Conservation (phyloP, 352 stramenopile species). For the Bremia lactucae region DNA sequence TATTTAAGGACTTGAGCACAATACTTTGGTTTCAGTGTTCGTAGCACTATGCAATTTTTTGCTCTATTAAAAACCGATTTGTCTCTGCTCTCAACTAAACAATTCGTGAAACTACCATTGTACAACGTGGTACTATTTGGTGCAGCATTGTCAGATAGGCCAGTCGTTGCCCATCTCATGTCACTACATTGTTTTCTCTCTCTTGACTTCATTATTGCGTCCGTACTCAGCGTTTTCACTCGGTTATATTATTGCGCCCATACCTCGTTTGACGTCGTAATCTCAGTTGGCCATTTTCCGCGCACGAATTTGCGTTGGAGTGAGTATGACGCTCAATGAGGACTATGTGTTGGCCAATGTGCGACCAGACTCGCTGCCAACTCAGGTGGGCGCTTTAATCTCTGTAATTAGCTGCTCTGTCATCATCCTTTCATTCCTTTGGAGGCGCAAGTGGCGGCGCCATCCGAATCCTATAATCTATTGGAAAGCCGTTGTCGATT, state of each 20-base stretch:
- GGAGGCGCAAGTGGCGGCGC: slow-evolving; percentile 54
- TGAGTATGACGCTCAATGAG: not conserved
- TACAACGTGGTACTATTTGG: slow-evolving; percentile 6
- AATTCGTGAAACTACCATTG: slow-evolving; percentile 8
- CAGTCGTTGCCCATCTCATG: slow-evolving; percentile 3
- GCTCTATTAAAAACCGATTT: no score
- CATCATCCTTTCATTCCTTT: slow-evolving; percentile 57
- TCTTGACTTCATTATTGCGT: slow-evolving; percentile 7
- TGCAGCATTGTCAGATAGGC: slow-evolving; percentile 4
- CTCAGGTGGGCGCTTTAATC: slow-evolving; percentile 56
- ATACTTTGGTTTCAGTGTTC: no score
- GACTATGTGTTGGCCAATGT: slow-evolving; percentile 18
- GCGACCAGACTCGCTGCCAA: slow-evolving; percentile 37
- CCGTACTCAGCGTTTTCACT: no score
- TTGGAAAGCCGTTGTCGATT: slow-evolving; percentile 65
- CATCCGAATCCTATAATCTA: slow-evolving; percentile 80
- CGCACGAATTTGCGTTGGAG: not conserved
- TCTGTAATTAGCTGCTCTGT: slow-evolving; percentile 66
- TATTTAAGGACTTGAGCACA: no score
- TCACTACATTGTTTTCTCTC: not conserved
- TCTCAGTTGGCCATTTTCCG: slow-evolving; percentile 5
- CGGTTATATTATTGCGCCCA: no score
- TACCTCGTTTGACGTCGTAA: slow-evolving; percentile 3
- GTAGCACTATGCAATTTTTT: no score
- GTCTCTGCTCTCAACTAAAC: no score